Evolutionary conservation across 164 flowering plant genomes (phyloP), one percentile per base, ranked within the genome.

Genomic region (Euptelea pleiosperma): DNA sequence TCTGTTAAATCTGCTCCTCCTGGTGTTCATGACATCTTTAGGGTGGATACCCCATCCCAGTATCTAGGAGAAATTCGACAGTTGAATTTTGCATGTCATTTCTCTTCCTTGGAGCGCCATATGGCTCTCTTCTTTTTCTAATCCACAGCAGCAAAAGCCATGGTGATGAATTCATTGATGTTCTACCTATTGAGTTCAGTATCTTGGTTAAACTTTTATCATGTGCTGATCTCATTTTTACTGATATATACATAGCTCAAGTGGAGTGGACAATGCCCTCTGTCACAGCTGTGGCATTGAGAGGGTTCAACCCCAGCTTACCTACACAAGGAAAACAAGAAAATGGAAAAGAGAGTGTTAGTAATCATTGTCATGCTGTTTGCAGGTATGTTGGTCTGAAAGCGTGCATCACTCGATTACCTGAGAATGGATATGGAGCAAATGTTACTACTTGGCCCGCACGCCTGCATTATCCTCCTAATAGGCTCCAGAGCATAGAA

Each of bases 371-470:
- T 25, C 15, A 35, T 59, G 46, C 35, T 50, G 57, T 36, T 44
- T 64, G 58, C 63, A 82, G 84, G 84, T 60, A 82, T 58, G 73
- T 71, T 25, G 60, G 37, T 52, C 35, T 79, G 58, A 68, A 73
- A 67, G 44, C 75, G 56, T 82, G 86, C 67, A 82, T 82, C 44
- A 67, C 74, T 29, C 70, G 42, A 28, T 49, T 82, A 35, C 80
- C 83, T 59, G 79, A 77, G 19, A 77, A 72, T 49, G 76, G 71
- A 2, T 75, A 69, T 52, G 76, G 78, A 52, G 66, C 70, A 26
- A 77, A 79, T 53, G 41, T 73, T 19, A 55, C 77, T 24, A 25
- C 65, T 22, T 76, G 81, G 81, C 80, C 86, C 52, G 65, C 48
- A 28, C 75, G 83, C 39, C 69, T 82, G 24, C 73, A 75, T 64